Percentiles rank a stretch among this genome's conserved stretches.
Conservation (phyloP, 768 basidiomycete genomes). For the Tricholoma sp. region DNA sequence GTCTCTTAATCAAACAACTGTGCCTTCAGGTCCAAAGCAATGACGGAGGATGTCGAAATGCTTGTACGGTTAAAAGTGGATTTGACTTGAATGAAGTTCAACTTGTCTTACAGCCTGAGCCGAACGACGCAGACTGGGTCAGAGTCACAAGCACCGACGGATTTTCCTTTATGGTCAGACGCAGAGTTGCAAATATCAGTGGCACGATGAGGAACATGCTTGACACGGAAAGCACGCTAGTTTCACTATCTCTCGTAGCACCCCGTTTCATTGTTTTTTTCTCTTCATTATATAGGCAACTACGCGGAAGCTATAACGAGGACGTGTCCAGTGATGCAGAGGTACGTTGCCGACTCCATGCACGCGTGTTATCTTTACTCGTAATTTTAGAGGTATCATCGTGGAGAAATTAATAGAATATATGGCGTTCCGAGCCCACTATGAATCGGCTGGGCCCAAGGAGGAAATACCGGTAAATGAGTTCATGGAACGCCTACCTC, state of each 20-base stretch:
- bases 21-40: neutral
- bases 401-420: conserved; percentile 89
- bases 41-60: conserved; percentile 16
- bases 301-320: conserved; percentile 74
- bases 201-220: conserved; percentile 82
- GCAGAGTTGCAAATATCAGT: conserved; percentile 71
- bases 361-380: neutral
- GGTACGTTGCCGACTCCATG: conserved; percentile 38
- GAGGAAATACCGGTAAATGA: conserved; percentile 77
- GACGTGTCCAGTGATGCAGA: conserved; percentile 63
- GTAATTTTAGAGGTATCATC: conserved; percentile 49
- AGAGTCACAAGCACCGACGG: conserved; percentile 75
- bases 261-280: neutral
- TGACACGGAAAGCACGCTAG: conserved; percentile 56
- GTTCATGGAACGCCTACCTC: conserved; percentile 76
- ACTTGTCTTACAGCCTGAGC: conserved; percentile 8
- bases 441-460: conserved; percentile 61
- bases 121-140: conserved; percentile 58
- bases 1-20: neutral
- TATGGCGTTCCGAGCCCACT: conserved; percentile 79
- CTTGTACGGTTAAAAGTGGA: conserved; percentile 3
- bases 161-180: conserved; percentile 72
- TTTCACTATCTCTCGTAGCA: neutral
- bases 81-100: neutral
- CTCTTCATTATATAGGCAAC: conserved; percentile 39